Conservation (phyloP, 2,329 filamentous ascomycete species). For the Fusarium cyanostomum region DNA sequence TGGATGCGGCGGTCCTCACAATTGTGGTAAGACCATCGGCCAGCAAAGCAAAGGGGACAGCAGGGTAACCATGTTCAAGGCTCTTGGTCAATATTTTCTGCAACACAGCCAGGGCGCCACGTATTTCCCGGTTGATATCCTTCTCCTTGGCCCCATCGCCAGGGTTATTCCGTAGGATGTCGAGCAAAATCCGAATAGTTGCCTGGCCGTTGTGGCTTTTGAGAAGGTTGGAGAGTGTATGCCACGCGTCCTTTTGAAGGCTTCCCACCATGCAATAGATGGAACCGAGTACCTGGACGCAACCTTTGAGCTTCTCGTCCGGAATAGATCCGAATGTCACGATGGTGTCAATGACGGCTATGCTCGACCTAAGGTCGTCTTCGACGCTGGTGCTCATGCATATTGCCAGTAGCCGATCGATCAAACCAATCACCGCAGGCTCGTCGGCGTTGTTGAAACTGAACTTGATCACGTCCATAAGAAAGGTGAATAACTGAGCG, state of each 20-base stretch:
- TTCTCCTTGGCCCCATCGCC: constrained; percentile 58
- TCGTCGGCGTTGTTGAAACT: constrained; percentile 76
- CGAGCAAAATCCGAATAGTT: constrained; percentile 71
- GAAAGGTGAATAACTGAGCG: constrained; percentile 69
- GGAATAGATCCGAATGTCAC: constrained; percentile 79
- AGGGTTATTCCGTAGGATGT: constrained; percentile 64
- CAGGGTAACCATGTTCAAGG: constrained; percentile 67
- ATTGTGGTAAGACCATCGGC: constrained; percentile 66
- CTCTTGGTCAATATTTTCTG: constrained; percentile 70
- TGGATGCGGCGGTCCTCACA: constrained; percentile 55
- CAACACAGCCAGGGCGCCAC: constrained; percentile 70
- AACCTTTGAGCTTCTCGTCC: constrained; percentile 67
- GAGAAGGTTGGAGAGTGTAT: constrained; percentile 74
- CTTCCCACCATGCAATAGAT: constrained; percentile 73
- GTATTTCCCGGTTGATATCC: constrained; percentile 64
- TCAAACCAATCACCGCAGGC: constrained; percentile 66
- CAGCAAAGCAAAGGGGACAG: constrained; percentile 66
- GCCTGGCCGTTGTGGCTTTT: constrained; percentile 78
- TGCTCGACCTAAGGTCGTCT: constrained; percentile 72
- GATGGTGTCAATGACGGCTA: constrained; percentile 73
- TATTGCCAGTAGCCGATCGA: constrained; percentile 71
- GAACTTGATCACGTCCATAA: constrained; percentile 77
- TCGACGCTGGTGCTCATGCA: constrained; percentile 73
- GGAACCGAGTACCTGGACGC: constrained; percentile 75
- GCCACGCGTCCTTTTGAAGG: constrained; percentile 73